These are phyloP conservation scores for Zasmidium angulare DNA, from an alignment of 2,329 filamentous ascomycete species.

Conservation along the genomic window DNA sequence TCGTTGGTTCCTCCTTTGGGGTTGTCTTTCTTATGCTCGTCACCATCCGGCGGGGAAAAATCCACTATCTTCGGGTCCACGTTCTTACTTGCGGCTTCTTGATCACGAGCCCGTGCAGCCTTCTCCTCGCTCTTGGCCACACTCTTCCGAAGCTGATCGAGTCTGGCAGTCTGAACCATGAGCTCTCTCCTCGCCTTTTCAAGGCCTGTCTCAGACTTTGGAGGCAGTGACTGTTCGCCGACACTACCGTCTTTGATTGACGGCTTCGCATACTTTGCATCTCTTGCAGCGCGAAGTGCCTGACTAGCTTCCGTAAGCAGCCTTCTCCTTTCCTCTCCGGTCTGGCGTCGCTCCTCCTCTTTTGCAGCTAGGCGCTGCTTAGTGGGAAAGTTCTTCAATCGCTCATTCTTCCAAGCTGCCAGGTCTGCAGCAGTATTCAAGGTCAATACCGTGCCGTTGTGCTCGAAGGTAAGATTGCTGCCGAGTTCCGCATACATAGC, in stretches of 20 bases:
- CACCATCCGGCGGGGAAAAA: too few relatives aligned
- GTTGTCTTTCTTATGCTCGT: too few relatives aligned
- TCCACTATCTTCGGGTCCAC: not conserved
- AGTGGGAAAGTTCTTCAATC: slow-evolving; percentile 78
- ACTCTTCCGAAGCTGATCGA: slow-evolving; percentile 37
- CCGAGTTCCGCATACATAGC: slow-evolving; percentile 42
- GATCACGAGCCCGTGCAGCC: slow-evolving; percentile 1
- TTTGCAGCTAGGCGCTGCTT: slow-evolving; percentile 65
- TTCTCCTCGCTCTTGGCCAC: slow-evolving; percentile 20
- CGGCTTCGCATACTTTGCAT: not conserved
- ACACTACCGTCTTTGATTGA: not conserved
- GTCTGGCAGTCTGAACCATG: slow-evolving; percentile 18
- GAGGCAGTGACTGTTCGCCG: not conserved
- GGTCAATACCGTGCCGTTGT: slow-evolving; percentile 55
- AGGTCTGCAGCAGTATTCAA: slow-evolving; percentile 65
- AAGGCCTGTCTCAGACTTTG: slow-evolving; percentile 10
- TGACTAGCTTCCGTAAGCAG: slow-evolving; percentile 31
- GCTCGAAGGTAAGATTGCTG: slow-evolving; percentile 48
- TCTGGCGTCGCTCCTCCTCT: slow-evolving; percentile 28
- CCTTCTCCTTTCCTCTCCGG: slow-evolving; percentile 35
- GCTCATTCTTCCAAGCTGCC: slow-evolving; percentile 75
- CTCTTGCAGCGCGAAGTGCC: slow-evolving; percentile 7
- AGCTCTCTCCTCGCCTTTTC: slow-evolving; percentile 20
- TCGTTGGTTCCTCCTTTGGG: too few relatives aligned
- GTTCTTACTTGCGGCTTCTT: not conserved